phyloP scores from a whole-genome alignment of 192 early-diverging fungal genomes.

The Powellomyces hirtus region DNA sequence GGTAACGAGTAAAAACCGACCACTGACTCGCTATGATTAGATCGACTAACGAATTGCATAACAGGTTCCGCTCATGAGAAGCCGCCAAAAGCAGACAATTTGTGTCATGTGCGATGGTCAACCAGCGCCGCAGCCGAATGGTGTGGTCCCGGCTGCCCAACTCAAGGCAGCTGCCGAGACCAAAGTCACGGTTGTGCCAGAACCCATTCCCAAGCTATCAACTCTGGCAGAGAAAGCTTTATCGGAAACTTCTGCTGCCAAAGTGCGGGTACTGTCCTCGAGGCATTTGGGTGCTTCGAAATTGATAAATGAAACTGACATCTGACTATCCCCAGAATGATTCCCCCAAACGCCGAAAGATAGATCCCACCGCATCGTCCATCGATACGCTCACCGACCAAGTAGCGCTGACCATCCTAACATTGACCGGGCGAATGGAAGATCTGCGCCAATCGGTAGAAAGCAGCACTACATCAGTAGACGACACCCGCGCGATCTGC shows the following conservation, averaged over 20 bases:
- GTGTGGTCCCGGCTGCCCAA: not conserved
- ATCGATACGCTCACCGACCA: not conserved
- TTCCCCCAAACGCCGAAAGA: not conserved
- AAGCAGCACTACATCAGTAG: not conserved
- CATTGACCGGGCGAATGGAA: slow-evolving; percentile 7
- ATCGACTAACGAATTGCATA: not conserved
- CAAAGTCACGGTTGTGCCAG: not conserved
- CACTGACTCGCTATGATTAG: not conserved
- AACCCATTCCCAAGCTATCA: not conserved
- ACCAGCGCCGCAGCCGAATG: not conserved
- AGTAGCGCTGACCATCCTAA: not conserved
- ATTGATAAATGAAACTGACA: not conserved
- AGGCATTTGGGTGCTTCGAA: not conserved
- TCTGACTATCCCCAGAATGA: not conserved
- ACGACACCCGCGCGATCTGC: not conserved
- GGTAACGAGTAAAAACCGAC: not conserved
- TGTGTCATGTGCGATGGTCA: slow-evolving; percentile 29
- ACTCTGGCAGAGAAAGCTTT: not conserved
- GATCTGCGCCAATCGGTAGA: slow-evolving; percentile 1
- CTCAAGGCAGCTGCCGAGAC: not conserved
- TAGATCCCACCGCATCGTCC: not conserved
- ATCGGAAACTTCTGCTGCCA: not conserved
- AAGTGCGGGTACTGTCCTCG: no score
- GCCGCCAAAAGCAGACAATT: slow-evolving; percentile 21
- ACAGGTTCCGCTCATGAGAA: slow-evolving; percentile 31